These are phyloP conservation scores for Artemisia argyi DNA, from an alignment of 129 eudicot species.

Conservation along the genomic window DNA sequence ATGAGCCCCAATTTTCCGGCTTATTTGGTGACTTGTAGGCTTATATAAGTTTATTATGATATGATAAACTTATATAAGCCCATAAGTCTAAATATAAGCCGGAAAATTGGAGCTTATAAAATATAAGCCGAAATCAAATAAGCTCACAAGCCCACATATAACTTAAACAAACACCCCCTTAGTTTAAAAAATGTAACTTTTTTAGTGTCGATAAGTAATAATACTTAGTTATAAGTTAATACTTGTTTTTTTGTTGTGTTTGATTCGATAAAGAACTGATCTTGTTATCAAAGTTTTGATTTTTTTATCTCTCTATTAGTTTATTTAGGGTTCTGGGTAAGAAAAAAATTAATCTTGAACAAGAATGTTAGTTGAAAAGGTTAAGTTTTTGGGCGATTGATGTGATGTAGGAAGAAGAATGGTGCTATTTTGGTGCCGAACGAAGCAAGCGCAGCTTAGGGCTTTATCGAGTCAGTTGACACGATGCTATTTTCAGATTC, in stretches of 20 bases:
- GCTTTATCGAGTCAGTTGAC: constrained; percentile 35
- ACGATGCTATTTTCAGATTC: constrained; percentile 41
- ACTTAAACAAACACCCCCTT: too few species aligned
- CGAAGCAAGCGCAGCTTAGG: constrained; percentile 41
- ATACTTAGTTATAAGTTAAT: background rate
- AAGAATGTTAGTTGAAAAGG: background rate
- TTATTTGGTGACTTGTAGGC: too few species aligned
- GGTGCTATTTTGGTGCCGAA: constrained; percentile 53
- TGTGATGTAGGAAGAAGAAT: constrained; percentile 27
- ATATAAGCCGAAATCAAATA: too few species aligned
- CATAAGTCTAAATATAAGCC: too few species aligned
- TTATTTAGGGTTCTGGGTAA: background rate
- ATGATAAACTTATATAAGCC: too few species aligned
- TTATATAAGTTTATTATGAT: too few species aligned
- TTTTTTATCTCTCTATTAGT: background rate
- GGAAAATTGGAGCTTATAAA: too few species aligned
- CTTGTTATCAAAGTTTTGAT: background rate
- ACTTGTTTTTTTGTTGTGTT: too few species aligned
- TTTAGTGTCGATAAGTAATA: background rate
- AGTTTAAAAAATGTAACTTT: background rate
- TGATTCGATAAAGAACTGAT: too few species aligned
- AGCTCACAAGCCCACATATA: too few species aligned
- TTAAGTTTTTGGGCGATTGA: constrained; percentile 14
- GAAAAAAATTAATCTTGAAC: too few species aligned
- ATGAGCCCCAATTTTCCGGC: too few species aligned